phyloP scores from a whole-genome alignment of 2,329 filamentous ascomycete species.

The Gyromitra esculenta region DNA sequence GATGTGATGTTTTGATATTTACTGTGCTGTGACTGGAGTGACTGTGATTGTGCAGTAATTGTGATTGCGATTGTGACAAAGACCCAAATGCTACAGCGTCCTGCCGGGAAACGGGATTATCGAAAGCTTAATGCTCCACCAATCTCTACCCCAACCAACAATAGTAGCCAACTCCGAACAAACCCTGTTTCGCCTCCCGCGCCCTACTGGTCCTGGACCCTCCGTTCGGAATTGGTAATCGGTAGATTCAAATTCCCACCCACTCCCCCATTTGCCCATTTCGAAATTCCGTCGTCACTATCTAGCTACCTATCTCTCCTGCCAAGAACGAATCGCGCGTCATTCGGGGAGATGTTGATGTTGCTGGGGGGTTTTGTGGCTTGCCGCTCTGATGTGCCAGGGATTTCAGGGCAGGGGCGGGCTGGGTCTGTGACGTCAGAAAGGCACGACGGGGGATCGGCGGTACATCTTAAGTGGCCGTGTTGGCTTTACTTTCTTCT shows the following conservation, averaged over 20 bases:
- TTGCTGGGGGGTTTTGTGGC: slow-evolving; percentile 11
- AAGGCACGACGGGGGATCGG: background rate
- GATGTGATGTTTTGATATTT: background rate
- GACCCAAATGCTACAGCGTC: too few species aligned
- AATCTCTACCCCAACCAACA: background rate
- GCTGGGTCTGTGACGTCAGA: slow-evolving; percentile 21
- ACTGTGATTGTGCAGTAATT: background rate
- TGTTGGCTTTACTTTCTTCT: slow-evolving; percentile 18
- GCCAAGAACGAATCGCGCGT: slow-evolving; percentile 16
- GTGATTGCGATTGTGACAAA: too few species aligned
- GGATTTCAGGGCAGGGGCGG: background rate
- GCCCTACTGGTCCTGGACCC: background rate
- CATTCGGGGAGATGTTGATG: background rate
- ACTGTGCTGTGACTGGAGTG: background rate
- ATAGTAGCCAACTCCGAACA: background rate
- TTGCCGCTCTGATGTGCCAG: slow-evolving; percentile 10
- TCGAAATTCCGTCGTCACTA: slow-evolving; percentile 1
- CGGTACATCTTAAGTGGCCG: slow-evolving; percentile 9
- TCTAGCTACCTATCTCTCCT: background rate
- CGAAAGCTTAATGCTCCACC: background rate
- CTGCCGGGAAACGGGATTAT: background rate
- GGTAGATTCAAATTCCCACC: background rate
- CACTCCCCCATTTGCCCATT: slow-evolving; percentile 1
- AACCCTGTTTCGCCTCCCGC: background rate
- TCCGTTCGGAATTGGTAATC: background rate